A percentile compares a stretch with the other conserved stretches of the same genome.
Evolutionary conservation across 2,329 filamentous ascomycete species (phyloP).

Genomic region (Alternaria tenuissima): DNA sequence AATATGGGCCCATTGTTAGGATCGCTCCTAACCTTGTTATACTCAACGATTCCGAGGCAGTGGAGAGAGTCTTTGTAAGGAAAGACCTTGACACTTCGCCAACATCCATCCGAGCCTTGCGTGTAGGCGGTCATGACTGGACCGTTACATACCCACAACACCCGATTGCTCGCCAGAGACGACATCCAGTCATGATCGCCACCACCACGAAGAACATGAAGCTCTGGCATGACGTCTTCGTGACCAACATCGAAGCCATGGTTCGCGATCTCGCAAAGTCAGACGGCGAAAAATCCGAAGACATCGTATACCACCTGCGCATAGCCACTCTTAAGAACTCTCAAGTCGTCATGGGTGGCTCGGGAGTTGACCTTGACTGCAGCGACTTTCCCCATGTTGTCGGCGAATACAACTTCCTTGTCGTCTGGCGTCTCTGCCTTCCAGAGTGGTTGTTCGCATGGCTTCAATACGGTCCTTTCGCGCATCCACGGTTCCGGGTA

Average conservation of each 20-base stretch:
- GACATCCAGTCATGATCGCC: conserved; percentile 32
- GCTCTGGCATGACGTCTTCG: conserved; percentile 22
- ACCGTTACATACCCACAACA: conserved; percentile 34
- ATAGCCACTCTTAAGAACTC: conserved; percentile 30
- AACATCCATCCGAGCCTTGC: conserved; percentile 28
- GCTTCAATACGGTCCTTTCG: conserved; percentile 26
- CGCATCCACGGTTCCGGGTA: conserved; percentile 25
- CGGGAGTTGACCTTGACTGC: conserved; percentile 23
- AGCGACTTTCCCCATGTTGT: conserved; percentile 26
- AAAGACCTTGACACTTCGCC: conserved; percentile 31
- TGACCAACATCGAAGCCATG: conserved; percentile 27
- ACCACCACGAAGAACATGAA: conserved; percentile 31
- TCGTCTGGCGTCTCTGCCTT: conserved; percentile 30
- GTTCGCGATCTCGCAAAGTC: conserved; percentile 21
- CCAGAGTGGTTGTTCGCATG: conserved; percentile 30
- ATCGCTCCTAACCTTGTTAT: conserved; percentile 31
- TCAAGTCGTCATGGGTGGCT: conserved; percentile 30
- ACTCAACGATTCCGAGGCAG: conserved; percentile 26
- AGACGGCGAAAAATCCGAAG: conserved; percentile 22
- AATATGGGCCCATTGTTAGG: conserved; percentile 29
- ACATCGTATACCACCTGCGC: conserved; percentile 32
- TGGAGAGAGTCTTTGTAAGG: conserved; percentile 27
- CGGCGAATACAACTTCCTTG: conserved; percentile 33
- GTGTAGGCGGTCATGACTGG: conserved; percentile 32
- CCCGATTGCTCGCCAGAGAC: conserved; percentile 21